Percentiles rank a stretch among this genome's conserved stretches.
Evolutionary conservation across 2,329 filamentous ascomycete genomes (phyloP).

Genomic region (Arthrobotrys pseudoclavata): DNA sequence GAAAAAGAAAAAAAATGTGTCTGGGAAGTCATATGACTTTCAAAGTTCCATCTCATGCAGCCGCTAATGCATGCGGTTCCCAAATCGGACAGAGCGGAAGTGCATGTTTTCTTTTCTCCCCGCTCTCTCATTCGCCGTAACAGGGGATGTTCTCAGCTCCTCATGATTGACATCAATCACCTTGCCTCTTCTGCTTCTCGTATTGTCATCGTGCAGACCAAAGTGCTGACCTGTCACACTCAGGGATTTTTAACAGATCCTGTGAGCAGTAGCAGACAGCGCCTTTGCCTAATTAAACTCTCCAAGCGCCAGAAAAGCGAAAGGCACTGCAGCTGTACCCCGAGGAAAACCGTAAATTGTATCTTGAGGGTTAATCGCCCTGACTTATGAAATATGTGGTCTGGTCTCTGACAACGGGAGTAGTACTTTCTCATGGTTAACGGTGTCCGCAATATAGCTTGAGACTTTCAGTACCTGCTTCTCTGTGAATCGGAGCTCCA

Average conservation of each 20-base stretch:
- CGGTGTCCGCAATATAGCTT: not conserved
- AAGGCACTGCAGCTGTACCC: not conserved
- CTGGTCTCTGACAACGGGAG: not conserved
- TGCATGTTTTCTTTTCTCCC: conserved; percentile 39
- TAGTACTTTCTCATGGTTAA: not conserved
- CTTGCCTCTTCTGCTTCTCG: conserved; percentile 21
- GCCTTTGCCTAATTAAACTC: conserved; percentile 49
- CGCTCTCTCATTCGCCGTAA: conserved; percentile 29
- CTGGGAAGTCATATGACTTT: conserved; percentile 57
- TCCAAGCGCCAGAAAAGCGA: conserved; percentile 23
- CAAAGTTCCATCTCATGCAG: conserved; percentile 58
- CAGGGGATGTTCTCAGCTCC: conserved; percentile 34
- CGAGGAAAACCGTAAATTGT: conserved; percentile 3
- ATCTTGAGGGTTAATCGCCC: conserved; percentile 12
- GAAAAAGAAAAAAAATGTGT: conserved; percentile 41
- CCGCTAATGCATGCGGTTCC: conserved; percentile 58
- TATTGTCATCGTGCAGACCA: conserved; percentile 34
- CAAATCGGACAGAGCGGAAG: conserved; percentile 43
- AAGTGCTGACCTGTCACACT: conserved; percentile 38
- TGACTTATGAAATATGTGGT: not conserved
- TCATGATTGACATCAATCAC: conserved; percentile 30
- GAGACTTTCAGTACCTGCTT: conserved; percentile 22
- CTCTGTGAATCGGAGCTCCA: conserved; percentile 26
- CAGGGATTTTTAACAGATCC: conserved; percentile 9
- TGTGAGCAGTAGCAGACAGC: conserved; percentile 30